These are phyloP conservation scores for Graphilbum fragrans DNA, from an alignment of 2,329 filamentous ascomycete species.

Conservation along the genomic window DNA sequence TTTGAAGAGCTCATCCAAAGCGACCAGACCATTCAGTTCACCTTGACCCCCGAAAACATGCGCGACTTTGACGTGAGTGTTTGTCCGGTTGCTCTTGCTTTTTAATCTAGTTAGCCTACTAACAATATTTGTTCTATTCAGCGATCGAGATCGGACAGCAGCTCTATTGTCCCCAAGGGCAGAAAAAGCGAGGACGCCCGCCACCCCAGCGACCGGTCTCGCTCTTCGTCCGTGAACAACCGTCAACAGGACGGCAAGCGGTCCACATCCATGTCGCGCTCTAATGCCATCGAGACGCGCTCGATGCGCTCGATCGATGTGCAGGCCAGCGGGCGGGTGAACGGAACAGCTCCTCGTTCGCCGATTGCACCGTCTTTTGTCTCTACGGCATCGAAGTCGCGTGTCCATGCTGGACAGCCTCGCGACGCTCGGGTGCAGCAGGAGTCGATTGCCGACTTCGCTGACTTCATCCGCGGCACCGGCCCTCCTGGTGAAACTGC, in stretches of 20 bases:
- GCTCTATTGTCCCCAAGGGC: conserved; percentile 27
- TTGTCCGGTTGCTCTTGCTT: background rate
- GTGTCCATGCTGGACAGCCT: conserved; percentile 28
- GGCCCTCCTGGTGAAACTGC: conserved; percentile 42
- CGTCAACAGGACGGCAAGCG: conserved; percentile 20
- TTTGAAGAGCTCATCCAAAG: conserved; percentile 74
- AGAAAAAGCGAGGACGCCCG: conserved; percentile 36
- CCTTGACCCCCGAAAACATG: conserved; percentile 69
- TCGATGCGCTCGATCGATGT: conserved; percentile 18
- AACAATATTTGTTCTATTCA: conserved; percentile 9
- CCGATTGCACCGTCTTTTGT: conserved; percentile 8
- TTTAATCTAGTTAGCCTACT: background rate
- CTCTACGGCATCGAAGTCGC: conserved; percentile 18
- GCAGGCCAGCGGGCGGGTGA: conserved; percentile 10
- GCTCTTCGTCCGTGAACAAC: conserved; percentile 33
- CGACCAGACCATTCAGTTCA: conserved; percentile 73
- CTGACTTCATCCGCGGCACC: conserved; percentile 79
- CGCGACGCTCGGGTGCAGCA: conserved; percentile 61
- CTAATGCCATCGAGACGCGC: conserved; percentile 10
- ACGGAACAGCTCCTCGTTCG: conserved; percentile 12
- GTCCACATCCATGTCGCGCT: conserved; percentile 19
- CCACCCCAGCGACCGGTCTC: conserved; percentile 26
- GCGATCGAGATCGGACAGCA: conserved; percentile 26
- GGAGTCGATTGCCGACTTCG: conserved; percentile 71
- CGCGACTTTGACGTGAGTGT: conserved; percentile 58